Evolutionary conservation across 164 flowering plant species (phyloP), one percentile per base, ranked within the genome.

Genomic region (Malania oleifera): DNA sequence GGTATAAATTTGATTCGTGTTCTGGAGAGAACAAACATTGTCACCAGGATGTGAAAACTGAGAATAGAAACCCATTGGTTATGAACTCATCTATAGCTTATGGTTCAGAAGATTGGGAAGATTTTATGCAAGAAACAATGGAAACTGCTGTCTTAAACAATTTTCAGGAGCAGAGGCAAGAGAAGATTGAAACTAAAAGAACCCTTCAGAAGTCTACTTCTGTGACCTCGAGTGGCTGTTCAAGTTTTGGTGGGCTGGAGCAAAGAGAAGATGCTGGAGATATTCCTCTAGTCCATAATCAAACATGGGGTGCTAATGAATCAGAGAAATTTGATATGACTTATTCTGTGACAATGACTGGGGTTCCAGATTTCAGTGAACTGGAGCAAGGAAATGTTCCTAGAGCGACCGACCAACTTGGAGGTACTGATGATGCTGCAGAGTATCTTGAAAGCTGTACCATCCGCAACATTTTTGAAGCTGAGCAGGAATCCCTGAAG

Each of bases 81-180:
- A 82, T 86, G 56, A 80, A 72, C 62, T 76, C 93, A 2, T 62
- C 86, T 26, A 75, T 74, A 13, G 95, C 86, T 6, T 92, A 83
- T 77, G 98, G 98, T 67, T 64, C 76, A 18, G 75, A 82, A 11
- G 98, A 92, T 70, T 89, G 93, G 98, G 79, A 84, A 68, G 87
- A 87, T 64, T 92, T 83, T 63, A 67, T 53, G 70, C 78, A 58
- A 48, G 86, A 80, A 70, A 62, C 58, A 1, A 69, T 62, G 46
- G 80, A 66, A 41, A 62, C 44, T 56, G 22, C 13, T 52, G 17
- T 39, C 27, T 59, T 55, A 49, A 54, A 67, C 40, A 56, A 57
- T 44, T 50, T 67, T 48, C 57, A 66, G 41, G 57, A 55, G 27
- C 53, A 25, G 41, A 61, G 57, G 44, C 57, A 54, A 62, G 25